These are phyloP conservation scores for Phytomonas sp. DNA, from an alignment of 208 protist species.

Conservation along the genomic window DNA sequence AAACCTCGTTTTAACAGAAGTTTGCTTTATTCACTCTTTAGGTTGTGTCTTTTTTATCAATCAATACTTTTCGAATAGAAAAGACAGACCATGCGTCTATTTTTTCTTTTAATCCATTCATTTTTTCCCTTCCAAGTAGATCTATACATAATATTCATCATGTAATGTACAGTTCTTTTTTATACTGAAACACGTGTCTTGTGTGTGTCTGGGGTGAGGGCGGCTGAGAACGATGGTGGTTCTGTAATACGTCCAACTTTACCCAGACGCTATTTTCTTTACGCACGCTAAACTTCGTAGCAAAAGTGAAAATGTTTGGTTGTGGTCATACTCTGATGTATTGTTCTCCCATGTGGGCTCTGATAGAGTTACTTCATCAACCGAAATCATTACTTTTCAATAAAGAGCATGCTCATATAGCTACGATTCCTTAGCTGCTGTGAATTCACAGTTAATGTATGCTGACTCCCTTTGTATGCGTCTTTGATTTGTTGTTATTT, in stretches of 20 bases:
- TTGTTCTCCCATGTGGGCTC: background rate
- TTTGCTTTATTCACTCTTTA: background rate
- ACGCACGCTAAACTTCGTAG: background rate
- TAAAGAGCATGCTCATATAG: background rate
- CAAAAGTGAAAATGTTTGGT: background rate
- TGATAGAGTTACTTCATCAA: background rate
- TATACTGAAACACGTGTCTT: background rate
- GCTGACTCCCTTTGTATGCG: background rate
- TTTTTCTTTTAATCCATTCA: slow-evolving; percentile 10
- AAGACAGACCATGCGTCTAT: slow-evolving; percentile 11
- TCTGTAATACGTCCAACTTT: background rate
- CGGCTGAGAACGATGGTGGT: background rate
- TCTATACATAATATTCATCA: background rate
- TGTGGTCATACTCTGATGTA: background rate
- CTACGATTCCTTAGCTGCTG: background rate
- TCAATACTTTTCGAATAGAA: slow-evolving; percentile 2
- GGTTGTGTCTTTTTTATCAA: slow-evolving; percentile 17
- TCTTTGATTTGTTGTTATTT: background rate
- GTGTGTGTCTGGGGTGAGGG: slow-evolving; percentile 10
- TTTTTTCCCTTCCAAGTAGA: slow-evolving; percentile 9
- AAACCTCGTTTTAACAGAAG: background rate
- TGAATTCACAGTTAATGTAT: background rate
- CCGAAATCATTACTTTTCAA: background rate
- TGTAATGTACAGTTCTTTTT: background rate
- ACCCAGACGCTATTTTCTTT: background rate